Evolutionary conservation across 2,329 filamentous ascomycete genomes (phyloP).

Genomic region (Aureobasidium sp.): DNA sequence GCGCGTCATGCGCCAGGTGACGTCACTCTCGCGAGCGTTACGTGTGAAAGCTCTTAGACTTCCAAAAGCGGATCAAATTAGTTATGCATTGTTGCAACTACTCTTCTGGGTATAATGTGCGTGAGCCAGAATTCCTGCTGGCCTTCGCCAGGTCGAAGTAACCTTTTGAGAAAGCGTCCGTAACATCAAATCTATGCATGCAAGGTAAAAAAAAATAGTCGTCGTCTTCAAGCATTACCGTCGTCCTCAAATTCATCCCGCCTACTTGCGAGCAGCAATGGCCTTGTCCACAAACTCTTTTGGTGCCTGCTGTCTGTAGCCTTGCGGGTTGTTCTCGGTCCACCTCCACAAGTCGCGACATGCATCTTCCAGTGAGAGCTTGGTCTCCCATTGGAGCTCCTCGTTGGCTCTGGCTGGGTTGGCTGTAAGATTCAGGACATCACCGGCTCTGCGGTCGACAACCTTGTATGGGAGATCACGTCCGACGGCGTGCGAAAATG

Average conservation of each 20-base stretch:
- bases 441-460: slow-evolving; percentile 71
- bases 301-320: slow-evolving; percentile 88
- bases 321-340: slow-evolving; percentile 94
- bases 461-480: slow-evolving; percentile 82
- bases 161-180: background rate
- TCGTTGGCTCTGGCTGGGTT: slow-evolving; percentile 80
- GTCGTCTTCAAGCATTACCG: slow-evolving; percentile 9
- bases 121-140: background rate
- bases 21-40: background rate
- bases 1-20: background rate
- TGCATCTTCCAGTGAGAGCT: slow-evolving; percentile 83
- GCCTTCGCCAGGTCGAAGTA: background rate
- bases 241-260: background rate
- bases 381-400: slow-evolving; percentile 88
- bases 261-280: slow-evolving; percentile 23
- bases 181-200: slow-evolving; percentile 10
- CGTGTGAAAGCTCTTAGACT: background rate
- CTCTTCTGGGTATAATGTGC: slow-evolving; percentile 8
- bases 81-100: background rate
- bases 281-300: slow-evolving; percentile 62
- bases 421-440: slow-evolving; percentile 90
- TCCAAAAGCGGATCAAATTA: background rate
- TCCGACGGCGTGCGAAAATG: slow-evolving; percentile 82
- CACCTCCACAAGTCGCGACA: slow-evolving; percentile 94
- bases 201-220: background rate